Conservation (phyloP, 2,329 filamentous ascomycete species). For the Scedosporium apiospermum region DNA sequence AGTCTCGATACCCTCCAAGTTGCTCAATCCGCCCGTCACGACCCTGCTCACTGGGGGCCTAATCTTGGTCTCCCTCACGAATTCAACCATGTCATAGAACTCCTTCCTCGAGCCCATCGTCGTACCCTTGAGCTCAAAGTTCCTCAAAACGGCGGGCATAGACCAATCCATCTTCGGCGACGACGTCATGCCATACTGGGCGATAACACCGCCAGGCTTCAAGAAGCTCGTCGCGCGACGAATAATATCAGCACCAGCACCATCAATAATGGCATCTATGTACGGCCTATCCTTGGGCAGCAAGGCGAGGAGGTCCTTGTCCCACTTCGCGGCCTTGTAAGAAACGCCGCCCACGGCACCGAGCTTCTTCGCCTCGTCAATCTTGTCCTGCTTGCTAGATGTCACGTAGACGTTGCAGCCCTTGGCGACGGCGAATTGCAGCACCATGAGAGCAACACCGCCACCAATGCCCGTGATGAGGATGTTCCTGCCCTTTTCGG, state of each 20-base stretch:
- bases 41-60: constrained; percentile 68
- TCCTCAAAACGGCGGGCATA: constrained; percentile 77
- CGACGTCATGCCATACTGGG: constrained; percentile 85
- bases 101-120: constrained; percentile 90
- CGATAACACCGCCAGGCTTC: constrained; percentile 75
- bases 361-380: constrained; percentile 58
- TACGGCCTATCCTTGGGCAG: constrained; percentile 58
- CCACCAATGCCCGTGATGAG: constrained; percentile 88
- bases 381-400: constrained; percentile 64
- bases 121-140: constrained; percentile 75
- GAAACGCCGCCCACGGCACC: constrained; percentile 75
- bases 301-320: constrained; percentile 57
- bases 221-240: constrained; percentile 57
- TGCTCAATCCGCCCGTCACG: constrained; percentile 57
- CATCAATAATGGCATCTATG: constrained; percentile 80
- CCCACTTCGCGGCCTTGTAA: constrained; percentile 75
- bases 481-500: constrained; percentile 58
- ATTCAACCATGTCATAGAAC: constrained; percentile 82
- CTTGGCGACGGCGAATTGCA: constrained; percentile 68
- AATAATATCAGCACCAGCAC: constrained; percentile 81
- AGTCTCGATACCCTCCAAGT: constrained; percentile 67
- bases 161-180: constrained; percentile 76
- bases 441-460: constrained; percentile 73
- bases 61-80: constrained; percentile 65
- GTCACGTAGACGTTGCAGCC: constrained; percentile 77